A percentile compares a stretch with the other conserved stretches of the same genome.
Evolutionary conservation across 805 yeast species (phyloP).

Genomic region (Metschnikowia cubensis): DNA sequence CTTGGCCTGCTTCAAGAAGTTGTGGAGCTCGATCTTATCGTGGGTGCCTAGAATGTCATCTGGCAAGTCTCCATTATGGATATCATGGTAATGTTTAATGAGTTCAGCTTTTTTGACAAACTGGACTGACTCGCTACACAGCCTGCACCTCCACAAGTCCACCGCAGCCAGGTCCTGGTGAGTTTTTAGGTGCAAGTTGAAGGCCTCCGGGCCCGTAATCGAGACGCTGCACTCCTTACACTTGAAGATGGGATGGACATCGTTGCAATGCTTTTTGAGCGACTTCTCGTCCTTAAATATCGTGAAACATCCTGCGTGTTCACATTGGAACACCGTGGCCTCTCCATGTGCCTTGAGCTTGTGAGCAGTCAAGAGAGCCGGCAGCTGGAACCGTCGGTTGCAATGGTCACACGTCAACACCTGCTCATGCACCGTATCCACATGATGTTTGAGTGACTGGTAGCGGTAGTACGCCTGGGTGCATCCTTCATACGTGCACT

Average conservation of each 20-base stretch:
- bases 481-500: constrained; percentile 62
- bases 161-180: constrained; percentile 45
- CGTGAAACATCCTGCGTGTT: constrained; percentile 54
- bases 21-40: constrained; percentile 22
- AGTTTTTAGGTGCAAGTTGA: constrained; percentile 63
- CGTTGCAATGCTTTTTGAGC: constrained; percentile 64
- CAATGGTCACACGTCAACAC: constrained; percentile 60
- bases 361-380: constrained; percentile 64
- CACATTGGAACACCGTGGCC: constrained; percentile 54
- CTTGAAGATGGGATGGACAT: constrained; percentile 65
- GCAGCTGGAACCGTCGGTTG: constrained; percentile 58
- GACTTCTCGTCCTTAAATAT: constrained; percentile 71
- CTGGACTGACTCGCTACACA: constrained; percentile 38
- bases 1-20: constrained; percentile 18
- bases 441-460: constrained; percentile 72
- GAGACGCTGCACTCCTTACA: constrained; percentile 66
- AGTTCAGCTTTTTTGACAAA: constrained; percentile 58
- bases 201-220: constrained; percentile 69
- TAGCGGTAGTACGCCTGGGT: constrained; percentile 65
- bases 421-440: constrained; percentile 55
- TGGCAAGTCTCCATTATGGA: constrained; percentile 42
- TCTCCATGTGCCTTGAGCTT: constrained; percentile 60
- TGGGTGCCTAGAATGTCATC: constrained; percentile 26
- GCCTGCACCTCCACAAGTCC: constrained; percentile 65
- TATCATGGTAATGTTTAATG: constrained; percentile 49